Evolutionary conservation across 192 early-diverging fungal species (phyloP).

Genomic region (Umbelopsis ramanniana): DNA sequence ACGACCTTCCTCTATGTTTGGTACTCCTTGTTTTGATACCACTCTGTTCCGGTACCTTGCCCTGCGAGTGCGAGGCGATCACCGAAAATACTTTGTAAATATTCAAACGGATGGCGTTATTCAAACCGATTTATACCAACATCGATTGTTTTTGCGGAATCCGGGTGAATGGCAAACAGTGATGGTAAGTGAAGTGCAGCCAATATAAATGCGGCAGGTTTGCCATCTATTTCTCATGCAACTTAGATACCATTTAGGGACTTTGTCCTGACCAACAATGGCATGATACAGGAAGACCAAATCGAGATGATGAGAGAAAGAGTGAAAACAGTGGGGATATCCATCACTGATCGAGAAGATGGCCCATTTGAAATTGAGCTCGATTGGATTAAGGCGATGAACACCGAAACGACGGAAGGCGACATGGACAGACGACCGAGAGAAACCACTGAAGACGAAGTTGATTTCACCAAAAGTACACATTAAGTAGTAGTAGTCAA

Average conservation of each 20-base stretch:
- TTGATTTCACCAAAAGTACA: conserved; percentile 25
- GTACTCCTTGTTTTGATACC: conserved; percentile 83
- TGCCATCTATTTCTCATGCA: not conserved
- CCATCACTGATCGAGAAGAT: conserved; percentile 75
- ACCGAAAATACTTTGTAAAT: conserved; percentile 92
- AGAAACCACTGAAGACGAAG: not conserved
- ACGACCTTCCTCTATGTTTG: conserved; percentile 69
- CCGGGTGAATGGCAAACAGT: conserved; percentile 94
- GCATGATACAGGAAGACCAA: conserved; percentile 84
- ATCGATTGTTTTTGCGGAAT: conserved; percentile 82
- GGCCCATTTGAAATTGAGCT: conserved; percentile 90
- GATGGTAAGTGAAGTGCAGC: conserved; percentile 54
- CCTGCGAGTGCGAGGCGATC: conserved; percentile 79
- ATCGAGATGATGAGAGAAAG: conserved; percentile 82
- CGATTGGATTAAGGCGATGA: conserved; percentile 90
- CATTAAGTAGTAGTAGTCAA: not conserved
- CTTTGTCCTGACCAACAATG: conserved; percentile 91
- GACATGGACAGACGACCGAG: conserved; percentile 60
- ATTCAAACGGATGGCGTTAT: conserved; percentile 85
- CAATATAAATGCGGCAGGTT: not conserved
- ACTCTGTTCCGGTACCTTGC: conserved; percentile 84
- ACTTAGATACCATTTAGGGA: conserved; percentile 87
- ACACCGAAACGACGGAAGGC: conserved; percentile 78
- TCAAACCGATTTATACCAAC: conserved; percentile 90
- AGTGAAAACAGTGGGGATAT: conserved; percentile 91